Conservation (phyloP, 148 eudicot genomes). For the Camellia sinensis region DNA sequence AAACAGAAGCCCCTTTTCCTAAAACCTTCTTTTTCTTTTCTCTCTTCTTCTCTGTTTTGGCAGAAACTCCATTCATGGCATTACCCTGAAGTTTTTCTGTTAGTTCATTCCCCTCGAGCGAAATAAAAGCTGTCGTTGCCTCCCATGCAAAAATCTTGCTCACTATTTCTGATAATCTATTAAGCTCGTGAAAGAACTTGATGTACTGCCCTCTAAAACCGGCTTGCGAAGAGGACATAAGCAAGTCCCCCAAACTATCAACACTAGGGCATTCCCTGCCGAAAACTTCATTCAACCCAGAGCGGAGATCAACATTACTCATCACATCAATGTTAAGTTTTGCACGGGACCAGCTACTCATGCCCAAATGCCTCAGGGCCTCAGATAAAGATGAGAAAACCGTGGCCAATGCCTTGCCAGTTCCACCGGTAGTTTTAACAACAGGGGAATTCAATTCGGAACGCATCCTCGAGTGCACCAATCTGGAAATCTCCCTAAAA, state of each 20-base stretch:
- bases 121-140: conserved; percentile 44
- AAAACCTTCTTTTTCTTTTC: conserved; percentile 61
- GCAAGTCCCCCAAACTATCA: conserved; percentile 30
- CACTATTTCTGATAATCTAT: conserved; percentile 43
- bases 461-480: conserved; percentile 51
- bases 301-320: conserved; percentile 27
- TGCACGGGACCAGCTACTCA: conserved; percentile 43
- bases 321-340: conserved; percentile 31
- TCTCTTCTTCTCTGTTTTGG: conserved; percentile 43
- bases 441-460: conserved; percentile 55
- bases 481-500: conserved; percentile 53
- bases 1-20: conserved; percentile 68
- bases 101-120: conserved; percentile 52
- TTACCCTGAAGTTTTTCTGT: conserved; percentile 8
- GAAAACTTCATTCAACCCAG: conserved; percentile 35
- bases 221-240: conserved; percentile 27
- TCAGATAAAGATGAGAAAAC: conserved; percentile 26
- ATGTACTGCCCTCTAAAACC: conserved; percentile 40
- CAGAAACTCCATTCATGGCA: conserved; percentile 22
- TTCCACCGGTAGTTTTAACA: conserved; percentile 28
- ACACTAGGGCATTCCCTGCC: conserved; percentile 35
- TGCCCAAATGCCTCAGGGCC: conserved; percentile 47
- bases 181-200: conserved; percentile 43
- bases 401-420: conserved; percentile 25
- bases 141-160: conserved; percentile 60